A percentile compares a stretch with the other conserved stretches of the same genome.
Evolutionary conservation across 306 rosid genomes (phyloP).

Genomic region (Amphicarpaea edgeworthii): DNA sequence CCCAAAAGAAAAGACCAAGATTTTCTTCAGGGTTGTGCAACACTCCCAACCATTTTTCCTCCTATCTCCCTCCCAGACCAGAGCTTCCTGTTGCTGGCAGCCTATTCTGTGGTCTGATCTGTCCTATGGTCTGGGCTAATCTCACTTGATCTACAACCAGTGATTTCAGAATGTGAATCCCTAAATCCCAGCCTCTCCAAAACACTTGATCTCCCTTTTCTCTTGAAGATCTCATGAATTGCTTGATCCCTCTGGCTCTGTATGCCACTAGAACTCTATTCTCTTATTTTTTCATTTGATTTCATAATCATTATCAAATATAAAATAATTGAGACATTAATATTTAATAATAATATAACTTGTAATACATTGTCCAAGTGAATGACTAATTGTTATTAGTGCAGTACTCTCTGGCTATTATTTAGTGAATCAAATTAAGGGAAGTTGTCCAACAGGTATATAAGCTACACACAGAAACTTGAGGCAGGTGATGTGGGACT

Average conservation of each 20-base stretch:
- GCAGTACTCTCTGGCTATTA: not conserved
- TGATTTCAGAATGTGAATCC: no score
- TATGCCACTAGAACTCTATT: not conserved
- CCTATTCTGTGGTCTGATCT: not conserved
- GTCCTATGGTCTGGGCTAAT: not conserved
- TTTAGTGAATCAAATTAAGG: not conserved
- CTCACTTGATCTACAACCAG: slow-evolving; percentile 3
- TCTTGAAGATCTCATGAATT: not conserved
- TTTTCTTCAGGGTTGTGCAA: not conserved
- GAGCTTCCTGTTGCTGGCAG: not conserved
- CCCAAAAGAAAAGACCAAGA: not conserved
- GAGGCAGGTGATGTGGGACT: no score
- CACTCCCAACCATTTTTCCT: not conserved
- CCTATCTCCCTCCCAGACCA: not conserved
- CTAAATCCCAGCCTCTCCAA: no score
- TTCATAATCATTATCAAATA: not conserved
- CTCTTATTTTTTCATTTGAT: not conserved
- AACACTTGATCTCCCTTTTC: not conserved
- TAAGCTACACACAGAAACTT: no score
- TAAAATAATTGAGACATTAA: not conserved
- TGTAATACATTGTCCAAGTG: no score
- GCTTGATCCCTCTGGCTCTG: not conserved
- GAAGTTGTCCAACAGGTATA: no score
- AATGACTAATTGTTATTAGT: not conserved
- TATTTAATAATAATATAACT: not conserved